These are phyloP conservation scores for Chloranthus sessilifolius DNA, from an alignment of 164 flowering plant species.

Conservation along the genomic window DNA sequence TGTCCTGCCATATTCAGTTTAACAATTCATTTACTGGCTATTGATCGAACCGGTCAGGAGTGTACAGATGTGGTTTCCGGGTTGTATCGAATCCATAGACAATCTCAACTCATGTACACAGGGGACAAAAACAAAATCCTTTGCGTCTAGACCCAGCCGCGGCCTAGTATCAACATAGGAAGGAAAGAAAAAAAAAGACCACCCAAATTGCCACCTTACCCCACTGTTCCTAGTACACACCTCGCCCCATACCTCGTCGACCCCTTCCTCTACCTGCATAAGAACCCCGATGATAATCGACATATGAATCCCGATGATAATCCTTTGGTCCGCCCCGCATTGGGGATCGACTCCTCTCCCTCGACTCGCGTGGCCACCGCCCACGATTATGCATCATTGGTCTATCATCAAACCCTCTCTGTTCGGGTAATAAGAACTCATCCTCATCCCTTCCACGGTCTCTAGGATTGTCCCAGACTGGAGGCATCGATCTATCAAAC, in stretches of 20 bases:
- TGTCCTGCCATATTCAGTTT: no score
- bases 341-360: conserved; percentile 87
- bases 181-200: background rate
- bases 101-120: no score
- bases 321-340: conserved; percentile 51
- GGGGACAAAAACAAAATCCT: no score
- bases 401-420: conserved; percentile 46
- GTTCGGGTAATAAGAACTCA: conserved; percentile 28
- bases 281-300: conserved; percentile 38
- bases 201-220: background rate
- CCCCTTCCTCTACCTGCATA: conserved; percentile 53
- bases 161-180: no score
- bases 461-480: conserved; percentile 43
- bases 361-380: conserved; percentile 51
- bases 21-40: no score
- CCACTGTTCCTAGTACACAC: conserved; percentile 17
- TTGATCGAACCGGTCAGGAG: no score
- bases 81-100: no score
- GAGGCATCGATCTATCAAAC: conserved; percentile 49
- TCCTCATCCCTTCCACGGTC: conserved; percentile 44
- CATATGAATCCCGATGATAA: conserved; percentile 13
- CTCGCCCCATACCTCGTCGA: conserved; percentile 41
- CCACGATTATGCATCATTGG: conserved; percentile 35
- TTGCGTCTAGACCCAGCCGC: no score
- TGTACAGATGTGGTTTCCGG: no score